Evolutionary conservation across 106 monocot species (phyloP).

Genomic region (Dactylorhiza incarnata): DNA sequence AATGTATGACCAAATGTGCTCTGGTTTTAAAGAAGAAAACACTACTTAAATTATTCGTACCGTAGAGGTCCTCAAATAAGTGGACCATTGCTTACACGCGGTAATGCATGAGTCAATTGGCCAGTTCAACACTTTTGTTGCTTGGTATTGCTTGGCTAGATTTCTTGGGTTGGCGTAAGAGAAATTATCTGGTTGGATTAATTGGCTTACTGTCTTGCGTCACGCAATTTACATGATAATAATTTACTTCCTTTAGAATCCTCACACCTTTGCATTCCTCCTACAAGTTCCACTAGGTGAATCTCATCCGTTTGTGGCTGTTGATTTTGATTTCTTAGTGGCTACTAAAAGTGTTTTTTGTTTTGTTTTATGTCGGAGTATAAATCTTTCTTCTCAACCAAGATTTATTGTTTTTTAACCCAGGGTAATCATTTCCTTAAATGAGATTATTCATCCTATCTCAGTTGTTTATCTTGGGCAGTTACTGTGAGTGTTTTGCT

Average conservation of each 20-base stretch:
- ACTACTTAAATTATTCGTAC: too few relatives aligned
- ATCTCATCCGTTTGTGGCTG: background rate
- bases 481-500: slow-evolving; percentile 98
- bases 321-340: background rate
- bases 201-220: too few relatives aligned
- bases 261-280: background rate
- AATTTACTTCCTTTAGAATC: background rate
- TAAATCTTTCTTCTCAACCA: background rate
- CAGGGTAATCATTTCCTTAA: background rate
- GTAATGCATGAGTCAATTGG: too few relatives aligned
- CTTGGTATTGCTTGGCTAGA: too few relatives aligned
- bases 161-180: too few relatives aligned
- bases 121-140: too few relatives aligned
- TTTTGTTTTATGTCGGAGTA: background rate
- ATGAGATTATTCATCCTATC: background rate
- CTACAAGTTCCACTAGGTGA: background rate
- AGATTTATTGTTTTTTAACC: background rate
- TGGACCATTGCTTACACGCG: too few relatives aligned
- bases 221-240: background rate
- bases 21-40: too few relatives aligned
- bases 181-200: too few relatives aligned
- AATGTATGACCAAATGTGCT: too few relatives aligned
- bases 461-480: slow-evolving; percentile 16
- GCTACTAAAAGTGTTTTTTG: background rate
- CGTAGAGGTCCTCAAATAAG: too few relatives aligned